phyloP scores from a whole-genome alignment of 2,329 filamentous ascomycete genomes.

The Coniochaeta ligniaria region DNA sequence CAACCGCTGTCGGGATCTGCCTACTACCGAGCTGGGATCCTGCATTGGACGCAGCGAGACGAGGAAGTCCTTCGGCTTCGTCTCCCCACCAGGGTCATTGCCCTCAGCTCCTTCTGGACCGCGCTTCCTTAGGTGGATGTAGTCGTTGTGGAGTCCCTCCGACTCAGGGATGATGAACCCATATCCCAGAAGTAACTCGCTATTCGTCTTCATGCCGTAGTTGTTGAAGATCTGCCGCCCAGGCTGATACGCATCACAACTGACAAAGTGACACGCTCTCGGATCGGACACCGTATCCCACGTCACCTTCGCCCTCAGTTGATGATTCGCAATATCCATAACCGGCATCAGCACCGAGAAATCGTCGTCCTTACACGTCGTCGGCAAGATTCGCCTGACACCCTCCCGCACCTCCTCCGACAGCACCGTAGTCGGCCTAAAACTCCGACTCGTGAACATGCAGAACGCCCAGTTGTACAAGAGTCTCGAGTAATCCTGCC shows the following conservation, averaged over 20 bases:
- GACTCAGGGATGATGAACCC: constrained; percentile 50
- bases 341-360: constrained; percentile 65
- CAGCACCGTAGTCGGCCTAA: constrained; percentile 52
- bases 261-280: constrained; percentile 33
- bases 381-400: constrained; percentile 13
- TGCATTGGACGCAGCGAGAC: constrained; percentile 43
- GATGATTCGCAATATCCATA: constrained; percentile 67
- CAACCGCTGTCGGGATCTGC: constrained; percentile 28
- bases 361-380: constrained; percentile 41
- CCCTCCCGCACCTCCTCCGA: neutral
- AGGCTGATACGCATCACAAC: constrained; percentile 33
- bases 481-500: constrained; percentile 31
- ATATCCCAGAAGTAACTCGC: constrained; percentile 59
- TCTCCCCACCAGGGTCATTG: constrained; percentile 8
- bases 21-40: constrained; percentile 40
- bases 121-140: constrained; percentile 47
- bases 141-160: constrained; percentile 48
- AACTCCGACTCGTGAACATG: constrained; percentile 59
- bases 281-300: constrained; percentile 46
- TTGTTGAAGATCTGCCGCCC: constrained; percentile 61
- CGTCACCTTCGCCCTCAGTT: constrained; percentile 47
- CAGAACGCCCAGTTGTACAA: constrained; percentile 60
- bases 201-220: constrained; percentile 68
- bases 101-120: constrained; percentile 11
- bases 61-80: constrained; percentile 34